Conservation (phyloP, 2,329 filamentous ascomycete genomes). For the Verticillium nonalfalfae region DNA sequence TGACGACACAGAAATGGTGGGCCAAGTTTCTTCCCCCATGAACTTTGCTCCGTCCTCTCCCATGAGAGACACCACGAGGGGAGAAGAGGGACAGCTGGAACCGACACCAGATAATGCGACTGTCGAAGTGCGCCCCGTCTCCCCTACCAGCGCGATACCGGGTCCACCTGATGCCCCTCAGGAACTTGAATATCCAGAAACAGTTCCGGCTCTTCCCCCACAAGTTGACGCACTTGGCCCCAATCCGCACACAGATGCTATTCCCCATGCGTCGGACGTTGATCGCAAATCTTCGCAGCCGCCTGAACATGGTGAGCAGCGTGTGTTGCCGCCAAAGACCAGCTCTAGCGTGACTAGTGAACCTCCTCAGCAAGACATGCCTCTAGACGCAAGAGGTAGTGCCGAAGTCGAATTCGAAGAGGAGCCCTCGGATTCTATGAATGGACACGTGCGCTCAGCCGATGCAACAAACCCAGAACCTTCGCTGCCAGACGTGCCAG, state of each 20-base stretch:
- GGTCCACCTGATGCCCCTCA: neutral
- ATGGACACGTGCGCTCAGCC: neutral
- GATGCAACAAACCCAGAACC: neutral
- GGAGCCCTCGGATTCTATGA: neutral
- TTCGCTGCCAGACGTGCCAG: neutral
- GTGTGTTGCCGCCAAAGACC: neutral
- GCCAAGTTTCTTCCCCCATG: neutral
- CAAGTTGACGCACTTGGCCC: neutral
- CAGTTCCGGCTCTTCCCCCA: neutral
- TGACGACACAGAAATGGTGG: neutral
- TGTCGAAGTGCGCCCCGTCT: neutral
- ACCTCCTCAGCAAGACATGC: neutral
- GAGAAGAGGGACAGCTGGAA: neutral
- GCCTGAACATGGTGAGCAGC: neutral
- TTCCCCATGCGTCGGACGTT: neutral
- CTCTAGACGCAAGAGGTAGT: neutral
- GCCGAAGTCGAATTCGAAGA: neutral
- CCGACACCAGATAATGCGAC: neutral
- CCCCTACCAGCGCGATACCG: neutral
- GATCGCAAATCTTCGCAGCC: neutral
- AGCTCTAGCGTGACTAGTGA: neutral
- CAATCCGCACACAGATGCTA: neutral
- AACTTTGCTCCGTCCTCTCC: neutral
- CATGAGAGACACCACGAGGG: neutral
- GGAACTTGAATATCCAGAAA: neutral